These are phyloP conservation scores for Wickerhamomyces sp. DNA, from an alignment of 1,139 yeast genomes.

Conservation along the genomic window DNA sequence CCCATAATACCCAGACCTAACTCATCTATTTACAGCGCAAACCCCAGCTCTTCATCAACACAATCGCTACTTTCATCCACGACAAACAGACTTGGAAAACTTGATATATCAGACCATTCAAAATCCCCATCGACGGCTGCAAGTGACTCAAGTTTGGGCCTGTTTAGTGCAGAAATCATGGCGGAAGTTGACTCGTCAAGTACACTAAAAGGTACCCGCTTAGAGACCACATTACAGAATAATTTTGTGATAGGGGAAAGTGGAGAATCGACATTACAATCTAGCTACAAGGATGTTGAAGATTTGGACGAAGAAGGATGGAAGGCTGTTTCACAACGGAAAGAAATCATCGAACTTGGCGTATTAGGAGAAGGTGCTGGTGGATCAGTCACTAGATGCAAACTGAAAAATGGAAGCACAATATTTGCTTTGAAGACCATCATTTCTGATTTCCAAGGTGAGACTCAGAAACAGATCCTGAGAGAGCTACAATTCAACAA, in stretches of 20 bases:
- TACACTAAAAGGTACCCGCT: background rate
- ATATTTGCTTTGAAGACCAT: slow-evolving; percentile 86
- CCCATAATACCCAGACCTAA: slow-evolving; percentile 1
- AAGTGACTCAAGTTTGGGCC: slow-evolving; percentile 24
- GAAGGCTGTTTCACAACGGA: slow-evolving; percentile 56
- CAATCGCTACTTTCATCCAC: slow-evolving; percentile 11
- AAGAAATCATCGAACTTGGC: slow-evolving; percentile 56
- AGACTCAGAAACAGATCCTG: slow-evolving; percentile 72
- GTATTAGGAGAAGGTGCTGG: slow-evolving; percentile 92
- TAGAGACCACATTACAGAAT: background rate
- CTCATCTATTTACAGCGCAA: slow-evolving; percentile 4
- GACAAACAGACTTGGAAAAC: slow-evolving; percentile 11
- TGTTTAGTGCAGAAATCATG: slow-evolving; percentile 32
- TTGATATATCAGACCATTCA: slow-evolving; percentile 18
- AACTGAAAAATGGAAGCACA: slow-evolving; percentile 43
- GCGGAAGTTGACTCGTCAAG: slow-evolving; percentile 27
- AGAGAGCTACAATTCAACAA: slow-evolving; percentile 87
- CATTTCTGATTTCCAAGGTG: slow-evolving; percentile 66
- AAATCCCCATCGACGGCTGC: slow-evolving; percentile 23
- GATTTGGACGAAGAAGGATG: slow-evolving; percentile 74
- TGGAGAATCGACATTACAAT: slow-evolving; percentile 10
- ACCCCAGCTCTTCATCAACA: slow-evolving; percentile 11
- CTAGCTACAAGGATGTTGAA: slow-evolving; percentile 36
- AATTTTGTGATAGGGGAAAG: background rate
- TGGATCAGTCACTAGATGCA: slow-evolving; percentile 82